A percentile compares a stretch with the other conserved stretches of the same genome.
phyloP scores from a whole-genome alignment of 1,139 yeast species.

The Chernovozyma sophiae-reginae region DNA sequence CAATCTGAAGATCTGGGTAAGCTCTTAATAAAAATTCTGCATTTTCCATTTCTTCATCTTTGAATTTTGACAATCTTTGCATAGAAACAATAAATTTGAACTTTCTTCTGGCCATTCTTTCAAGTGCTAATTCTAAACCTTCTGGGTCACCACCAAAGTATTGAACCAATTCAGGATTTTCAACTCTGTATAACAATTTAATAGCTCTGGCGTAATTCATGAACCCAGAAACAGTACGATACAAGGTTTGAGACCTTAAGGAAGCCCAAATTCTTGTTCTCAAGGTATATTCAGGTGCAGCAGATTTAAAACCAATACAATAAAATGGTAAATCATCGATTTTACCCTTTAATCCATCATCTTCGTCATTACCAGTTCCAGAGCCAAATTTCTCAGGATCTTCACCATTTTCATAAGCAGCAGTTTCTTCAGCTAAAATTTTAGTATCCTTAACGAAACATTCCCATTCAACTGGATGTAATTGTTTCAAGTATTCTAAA shows the following conservation, averaged over 20 bases:
- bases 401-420: conserved; percentile 73
- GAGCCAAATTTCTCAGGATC: conserved; percentile 49
- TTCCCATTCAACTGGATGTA: conserved; percentile 99
- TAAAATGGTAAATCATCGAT: conserved; percentile 97
- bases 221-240: conserved; percentile 98
- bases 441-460: conserved; percentile 98
- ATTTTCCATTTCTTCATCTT: conserved; percentile 96
- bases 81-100: conserved; percentile 95
- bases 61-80: conserved; percentile 97
- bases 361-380: conserved; percentile 22
- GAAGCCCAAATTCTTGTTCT: conserved; percentile 99
- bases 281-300: conserved; percentile 97
- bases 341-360: conserved; percentile 75
- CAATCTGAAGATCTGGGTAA: conserved; percentile 97
- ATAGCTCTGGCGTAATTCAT: conserved; percentile 99
- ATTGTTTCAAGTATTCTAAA: conserved; percentile 92
- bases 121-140: conserved; percentile 89
- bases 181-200: conserved; percentile 94
- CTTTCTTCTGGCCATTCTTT: conserved; percentile 98
- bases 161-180: conserved; percentile 97
- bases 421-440: conserved; percentile 96
- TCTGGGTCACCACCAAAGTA: conserved; percentile 99
- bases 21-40: conserved; percentile 98
- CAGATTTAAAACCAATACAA: conserved; percentile 98
- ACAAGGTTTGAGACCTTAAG: conserved; percentile 93